A percentile compares a stretch with the other conserved stretches of the same genome.
Conservation (phyloP, 345 rosid genomes). For the Acer yangbiense region DNA sequence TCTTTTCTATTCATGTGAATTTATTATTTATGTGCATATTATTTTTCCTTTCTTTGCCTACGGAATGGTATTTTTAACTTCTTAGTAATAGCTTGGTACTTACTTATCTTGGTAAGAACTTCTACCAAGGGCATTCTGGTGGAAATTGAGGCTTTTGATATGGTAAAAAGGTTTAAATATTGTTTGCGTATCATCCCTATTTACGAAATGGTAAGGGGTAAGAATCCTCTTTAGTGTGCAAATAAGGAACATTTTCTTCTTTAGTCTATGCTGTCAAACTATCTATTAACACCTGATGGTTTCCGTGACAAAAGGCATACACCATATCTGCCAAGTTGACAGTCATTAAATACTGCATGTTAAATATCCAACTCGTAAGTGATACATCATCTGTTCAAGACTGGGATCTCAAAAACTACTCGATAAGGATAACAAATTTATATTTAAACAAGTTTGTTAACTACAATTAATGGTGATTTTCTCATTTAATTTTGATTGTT, state of each 20-base stretch:
- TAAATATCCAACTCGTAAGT: no score
- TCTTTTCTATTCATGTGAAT: conserved; percentile 9
- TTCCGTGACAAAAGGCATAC: background rate
- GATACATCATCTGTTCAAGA: conserved; percentile 5
- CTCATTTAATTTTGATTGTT: background rate
- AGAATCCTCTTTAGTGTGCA: background rate
- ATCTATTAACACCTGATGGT: background rate
- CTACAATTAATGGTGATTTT: background rate
- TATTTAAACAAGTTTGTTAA: background rate
- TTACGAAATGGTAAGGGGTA: background rate
- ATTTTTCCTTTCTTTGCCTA: background rate
- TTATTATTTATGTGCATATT: conserved; percentile 7
- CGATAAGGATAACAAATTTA: background rate
- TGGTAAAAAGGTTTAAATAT: background rate
- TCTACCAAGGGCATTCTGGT: background rate
- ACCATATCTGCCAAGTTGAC: background rate
- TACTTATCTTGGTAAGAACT: background rate
- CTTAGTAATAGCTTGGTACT: background rate
- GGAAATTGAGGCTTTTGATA: background rate
- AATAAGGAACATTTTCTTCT: background rate
- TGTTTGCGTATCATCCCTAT: background rate
- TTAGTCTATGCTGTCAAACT: background rate
- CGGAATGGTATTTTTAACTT: background rate
- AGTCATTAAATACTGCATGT: no score
- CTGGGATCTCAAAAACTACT: background rate